phyloP scores from a whole-genome alignment of 202 grass and related monocot genomes.

The Saccharum hybrid region DNA sequence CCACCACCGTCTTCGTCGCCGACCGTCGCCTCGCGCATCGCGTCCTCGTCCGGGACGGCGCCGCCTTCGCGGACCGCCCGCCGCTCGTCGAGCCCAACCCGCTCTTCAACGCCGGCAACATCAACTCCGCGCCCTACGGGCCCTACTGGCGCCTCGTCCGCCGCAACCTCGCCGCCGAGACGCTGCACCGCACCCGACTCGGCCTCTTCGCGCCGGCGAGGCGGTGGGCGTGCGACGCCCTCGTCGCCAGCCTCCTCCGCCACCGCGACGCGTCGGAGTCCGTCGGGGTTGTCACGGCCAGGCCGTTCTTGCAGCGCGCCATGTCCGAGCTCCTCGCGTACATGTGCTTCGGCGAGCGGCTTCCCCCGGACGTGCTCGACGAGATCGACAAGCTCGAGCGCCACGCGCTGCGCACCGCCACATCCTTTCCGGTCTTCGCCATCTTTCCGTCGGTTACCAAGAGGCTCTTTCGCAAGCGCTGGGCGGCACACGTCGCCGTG shows the following conservation, averaged over 20 bases:
- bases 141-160: constrained; percentile 29
- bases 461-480: neutral
- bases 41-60: constrained; percentile 16
- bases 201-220: constrained; percentile 2
- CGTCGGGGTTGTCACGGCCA: neutral
- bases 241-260: neutral
- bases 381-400: neutral
- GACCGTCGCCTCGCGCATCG: neutral
- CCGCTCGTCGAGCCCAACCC: neutral
- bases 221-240: neutral
- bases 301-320: constrained; percentile 1
- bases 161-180: constrained; percentile 28
- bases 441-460: neutral
- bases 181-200: neutral
- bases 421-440: neutral
- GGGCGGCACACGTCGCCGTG: neutral
- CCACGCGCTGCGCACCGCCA: neutral
- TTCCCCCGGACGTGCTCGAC: neutral
- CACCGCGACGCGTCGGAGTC: neutral
- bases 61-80: constrained; percentile 12
- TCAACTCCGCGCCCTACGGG: constrained; percentile 7
- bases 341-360: constrained; percentile 13
- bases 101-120: constrained; percentile 21
- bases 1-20: too few species aligned
- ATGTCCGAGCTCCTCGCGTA: neutral